Conservation (phyloP, 2,329 filamentous ascomycete genomes). For the Aspergillus chevalieri region DNA sequence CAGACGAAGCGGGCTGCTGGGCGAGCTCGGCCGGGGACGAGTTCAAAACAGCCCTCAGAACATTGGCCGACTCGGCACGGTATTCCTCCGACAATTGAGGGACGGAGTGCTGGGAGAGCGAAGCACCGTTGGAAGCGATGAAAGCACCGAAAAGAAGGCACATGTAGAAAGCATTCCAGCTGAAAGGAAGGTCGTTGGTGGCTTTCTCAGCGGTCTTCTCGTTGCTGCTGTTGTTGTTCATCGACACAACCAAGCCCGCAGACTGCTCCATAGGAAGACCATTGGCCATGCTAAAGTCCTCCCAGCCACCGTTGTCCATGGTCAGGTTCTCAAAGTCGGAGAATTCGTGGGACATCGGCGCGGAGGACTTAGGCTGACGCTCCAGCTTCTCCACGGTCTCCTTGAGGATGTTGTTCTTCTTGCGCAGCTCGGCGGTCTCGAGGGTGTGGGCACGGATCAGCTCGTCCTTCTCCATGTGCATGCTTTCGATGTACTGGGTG, state of each 20-base stretch:
- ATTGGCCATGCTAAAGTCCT: constrained; percentile 70
- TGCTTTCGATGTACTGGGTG: constrained; percentile 66
- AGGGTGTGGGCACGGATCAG: constrained; percentile 81
- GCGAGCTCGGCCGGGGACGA: constrained; percentile 41
- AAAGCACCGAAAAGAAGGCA: constrained; percentile 94
- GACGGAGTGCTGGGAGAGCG: constrained; percentile 53
- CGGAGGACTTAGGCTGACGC: constrained; percentile 40
- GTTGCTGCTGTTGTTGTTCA: constrained; percentile 16
- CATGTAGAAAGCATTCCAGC: constrained; percentile 72
- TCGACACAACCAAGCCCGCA: constrained; percentile 25
- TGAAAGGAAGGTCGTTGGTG: constrained; percentile 64
- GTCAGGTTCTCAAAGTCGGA: constrained; percentile 76
- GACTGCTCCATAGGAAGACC: constrained; percentile 45
- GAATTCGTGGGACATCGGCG: constrained; percentile 59
- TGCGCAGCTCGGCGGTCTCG: constrained; percentile 84
- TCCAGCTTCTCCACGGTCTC: constrained; percentile 49
- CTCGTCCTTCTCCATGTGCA: constrained; percentile 85
- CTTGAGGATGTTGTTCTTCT: constrained; percentile 82
- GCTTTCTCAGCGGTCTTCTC: constrained; percentile 39
- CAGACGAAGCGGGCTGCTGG: constrained; percentile 35
- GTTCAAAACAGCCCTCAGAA: constrained; percentile 41
- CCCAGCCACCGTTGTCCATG: constrained; percentile 73
- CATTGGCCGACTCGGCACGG: constrained; percentile 43
- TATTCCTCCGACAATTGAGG: constrained; percentile 43
- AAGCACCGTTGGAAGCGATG: constrained; percentile 77